Evolutionary conservation across 495 filamentous ascomycete genomes (phyloP), one percentile per base, ranked within the genome.

Genomic region (Hyphodiscus hymeniophilus): DNA sequence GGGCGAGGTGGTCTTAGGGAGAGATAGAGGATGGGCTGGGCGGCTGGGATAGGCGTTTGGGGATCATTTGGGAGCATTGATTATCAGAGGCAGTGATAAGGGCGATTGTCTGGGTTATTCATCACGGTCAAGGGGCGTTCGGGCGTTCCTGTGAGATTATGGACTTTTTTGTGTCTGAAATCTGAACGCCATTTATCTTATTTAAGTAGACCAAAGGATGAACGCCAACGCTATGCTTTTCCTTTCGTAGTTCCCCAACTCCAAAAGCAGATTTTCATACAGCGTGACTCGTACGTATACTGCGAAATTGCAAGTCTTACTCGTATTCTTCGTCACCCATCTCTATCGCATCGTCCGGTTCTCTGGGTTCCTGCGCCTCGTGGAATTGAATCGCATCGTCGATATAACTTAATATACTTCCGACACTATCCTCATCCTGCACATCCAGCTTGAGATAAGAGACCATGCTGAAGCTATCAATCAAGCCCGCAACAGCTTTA

Each of bases 381-480:
- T 95, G 89, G 64, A 79, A 98, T 54, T 96, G 94, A 52, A 95
- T 90, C 4, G 85, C 84, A 70, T 98, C 90, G 51, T 98, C 92
- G 55, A 98, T 95, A 59, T 96, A 90, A 70, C 91, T 96, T 51
- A 98, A 63, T n/a, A 97, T 81, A 7, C 81, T 80, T 3, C 77
- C 81, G 7, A 98, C 85, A 60, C 91, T 96, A 54, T 98, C 92
- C 64, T 96, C 92, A 54, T 95, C 82, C 56, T 90, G 85, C 39
- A 79, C 87, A 60, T 97, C 85, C 28, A 98, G 68, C 68, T 89
- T 83, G 32, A 96, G 69, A 61, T 92, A 98, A 16, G 82, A 92
- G 3, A 98, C 90, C 88, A 98, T 94, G 64, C 89, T 94, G 64
- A 95, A 98, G 63, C 85, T 89, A 65, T 97, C 92, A 47, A 98